Evolutionary conservation across 257 asterid genomes (phyloP).

Genomic region (Parsonsia alboflavescens): DNA sequence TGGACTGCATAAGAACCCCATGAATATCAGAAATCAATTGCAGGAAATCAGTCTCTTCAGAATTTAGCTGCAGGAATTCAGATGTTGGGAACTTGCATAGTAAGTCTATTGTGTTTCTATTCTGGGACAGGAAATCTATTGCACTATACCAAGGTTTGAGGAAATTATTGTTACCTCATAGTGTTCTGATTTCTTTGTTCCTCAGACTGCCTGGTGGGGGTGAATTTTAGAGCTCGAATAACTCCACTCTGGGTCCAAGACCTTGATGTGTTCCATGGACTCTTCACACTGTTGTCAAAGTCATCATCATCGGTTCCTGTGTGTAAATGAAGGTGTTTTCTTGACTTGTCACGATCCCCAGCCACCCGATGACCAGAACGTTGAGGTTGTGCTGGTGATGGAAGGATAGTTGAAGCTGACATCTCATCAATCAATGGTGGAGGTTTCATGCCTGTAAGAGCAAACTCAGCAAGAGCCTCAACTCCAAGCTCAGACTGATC

Average conservation of each 20-base stretch:
- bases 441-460: constrained; percentile 68
- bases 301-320: constrained; percentile 26
- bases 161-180: constrained; percentile 36
- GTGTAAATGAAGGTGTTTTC: constrained; percentile 29
- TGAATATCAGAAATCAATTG: background rate
- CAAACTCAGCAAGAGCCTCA: constrained; percentile 58
- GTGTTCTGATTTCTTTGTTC: constrained; percentile 29
- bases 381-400: constrained; percentile 19
- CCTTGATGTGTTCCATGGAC: constrained; percentile 54
- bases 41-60: background rate
- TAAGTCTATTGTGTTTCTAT: background rate
- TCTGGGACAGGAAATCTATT: background rate
- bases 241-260: constrained; percentile 57
- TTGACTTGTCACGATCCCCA: constrained; percentile 11
- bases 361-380: constrained; percentile 15
- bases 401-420: constrained; percentile 27
- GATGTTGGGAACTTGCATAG: background rate
- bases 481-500: constrained; percentile 76
- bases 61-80: background rate
- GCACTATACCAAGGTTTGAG: background rate
- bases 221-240: constrained; percentile 33
- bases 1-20: constrained; percentile 34
- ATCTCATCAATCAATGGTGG: constrained; percentile 38
- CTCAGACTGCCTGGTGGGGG: constrained; percentile 49
- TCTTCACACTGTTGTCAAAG: constrained; percentile 60